Base-by-base conservation (phyloP, 75 land plant genomes). In the Chamaecyparis obtusa region DNA sequence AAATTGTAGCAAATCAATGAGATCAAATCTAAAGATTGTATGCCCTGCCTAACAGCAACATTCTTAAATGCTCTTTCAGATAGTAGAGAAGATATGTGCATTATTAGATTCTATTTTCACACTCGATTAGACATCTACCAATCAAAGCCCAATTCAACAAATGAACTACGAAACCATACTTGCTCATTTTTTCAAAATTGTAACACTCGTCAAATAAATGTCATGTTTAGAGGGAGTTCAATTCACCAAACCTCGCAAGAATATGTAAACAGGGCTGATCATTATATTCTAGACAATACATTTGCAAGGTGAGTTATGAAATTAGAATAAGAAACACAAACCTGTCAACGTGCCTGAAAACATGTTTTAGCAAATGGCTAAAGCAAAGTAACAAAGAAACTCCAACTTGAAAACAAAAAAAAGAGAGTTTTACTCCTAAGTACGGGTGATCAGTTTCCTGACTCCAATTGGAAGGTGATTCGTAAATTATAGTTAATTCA, bases 1-100 rank as follows among this genome's bases (percentile, higher is more conserved):
- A 86, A 74, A 24, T 74, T 72, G 33, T 81, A 44, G 30, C 46
- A 80, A 81, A 81, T 81, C 83, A n/a, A 46, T 81, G 46, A 81
- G 49, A 81, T 44, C 16, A 5, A 81, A 13, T 27, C 83, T 81
- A 44, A 46, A 44, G 54, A 81, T 46, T 44, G 2, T 44, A 81
- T 44, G 11, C 13, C 51, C 35, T 7, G 24, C 21, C 11, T 81
- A 81, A 44, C 27, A 44, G 46, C 81, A 78, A 46, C 48, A 81
- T 81, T 44, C 27, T n/a, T 27, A n/a, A 81, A 81, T 32, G 32
- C 49, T 46, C 51, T 9, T 27, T 79, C 82, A 80, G 30, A 21
- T 4, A 81, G 2, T 5, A 81, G n/a, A 27, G 83, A 27, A 81
- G 14, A n/a, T 44, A 9, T 44, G 14, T 3, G 30, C 14, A 27